Base-by-base conservation (phyloP, 352 stramenopile genomes). In the Pythium brachiatum region DNA sequence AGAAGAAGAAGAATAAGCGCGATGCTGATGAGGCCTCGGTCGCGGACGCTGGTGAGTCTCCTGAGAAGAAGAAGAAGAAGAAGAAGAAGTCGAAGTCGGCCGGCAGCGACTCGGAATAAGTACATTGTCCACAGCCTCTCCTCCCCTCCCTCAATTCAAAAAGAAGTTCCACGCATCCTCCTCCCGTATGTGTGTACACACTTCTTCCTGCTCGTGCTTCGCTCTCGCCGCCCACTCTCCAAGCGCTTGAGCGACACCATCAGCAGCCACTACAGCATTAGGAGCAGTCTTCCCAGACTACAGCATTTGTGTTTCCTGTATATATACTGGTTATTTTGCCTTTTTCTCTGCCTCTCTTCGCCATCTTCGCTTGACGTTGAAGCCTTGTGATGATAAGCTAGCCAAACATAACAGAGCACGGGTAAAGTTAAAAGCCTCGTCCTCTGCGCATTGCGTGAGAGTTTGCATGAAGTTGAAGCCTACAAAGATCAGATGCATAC, bases 41-140 rank as follows among this genome's bases (percentile, higher is more conserved):
- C 20, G 72, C 73, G n/a, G 74, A 87, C 3, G 64, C 53, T 0
- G 81, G 76, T n/a, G 78, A 84, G 29, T 89, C 83, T 25, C 86
- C 82, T 0, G 81, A 93, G 57, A 93, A 93, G 79, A 95, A 94
- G 68, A 92, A 73, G 29, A 94, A 92, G 70, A 93, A 93, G 77
- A 95, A 94, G 78, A 92, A 89, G 73, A 93, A 92, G 75, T 91
- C 91, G 68, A 79, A 85, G 75, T 75, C 78, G 70, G 74, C 86
- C 47, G 69, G 71, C 51, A 89, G 73, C 64, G 80, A 92, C 75
- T 84, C 70, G 76, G 80, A 89, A 79, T 92, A 89, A 66, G 56
- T 55, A 34, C n/a, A 47, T 47, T 47, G 39, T 23, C 39, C n/a
- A 15, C 39, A 11, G 36, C 21, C 41, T 20, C 25, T 50, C 21